A percentile compares a stretch with the other conserved stretches of the same genome.
Evolutionary conservation across 176 grass and related monocot genomes (phyloP).

Genomic region (Chrysopogon serrulatus): DNA sequence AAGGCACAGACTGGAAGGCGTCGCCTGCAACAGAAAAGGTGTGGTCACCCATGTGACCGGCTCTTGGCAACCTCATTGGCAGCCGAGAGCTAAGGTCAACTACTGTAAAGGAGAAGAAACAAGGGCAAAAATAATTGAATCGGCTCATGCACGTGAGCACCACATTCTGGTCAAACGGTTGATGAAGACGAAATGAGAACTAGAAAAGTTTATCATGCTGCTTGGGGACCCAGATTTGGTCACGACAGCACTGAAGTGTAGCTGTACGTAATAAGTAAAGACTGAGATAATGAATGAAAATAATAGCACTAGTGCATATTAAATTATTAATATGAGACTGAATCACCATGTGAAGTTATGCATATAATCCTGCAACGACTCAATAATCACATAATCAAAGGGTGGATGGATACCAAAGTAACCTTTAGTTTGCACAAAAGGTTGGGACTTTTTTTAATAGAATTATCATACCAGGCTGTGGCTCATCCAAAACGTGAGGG

Average conservation of each 20-base stretch:
- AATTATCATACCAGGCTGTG: not conserved
- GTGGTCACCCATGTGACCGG: too few relatives aligned
- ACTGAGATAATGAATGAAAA: not conserved
- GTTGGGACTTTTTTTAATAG: not conserved
- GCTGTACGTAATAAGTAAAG: not conserved
- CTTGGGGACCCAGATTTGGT: not conserved
- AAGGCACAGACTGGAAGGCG: constrained; percentile 10
- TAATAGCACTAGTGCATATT: not conserved
- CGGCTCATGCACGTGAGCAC: not conserved
- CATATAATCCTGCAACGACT: not conserved
- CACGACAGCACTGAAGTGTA: not conserved
- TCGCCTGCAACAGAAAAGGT: constrained; percentile 33
- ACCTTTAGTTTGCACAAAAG: not conserved
- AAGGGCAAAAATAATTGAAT: not conserved
- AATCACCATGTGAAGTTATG: not conserved
- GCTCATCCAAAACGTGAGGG: constrained; percentile 13
- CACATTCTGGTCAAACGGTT: not conserved
- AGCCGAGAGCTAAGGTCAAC: not conserved
- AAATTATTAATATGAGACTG: constrained; percentile 1
- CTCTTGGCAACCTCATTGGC: too few relatives aligned
- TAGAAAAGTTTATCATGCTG: not conserved
- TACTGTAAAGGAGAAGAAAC: not conserved
- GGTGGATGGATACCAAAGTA: not conserved
- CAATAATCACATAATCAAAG: constrained; percentile 16
- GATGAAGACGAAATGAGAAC: not conserved